Evolutionary conservation across 2,329 filamentous ascomycete genomes (phyloP), one percentile per base, ranked within the genome.

Genomic region (Botrytis fabae): DNA sequence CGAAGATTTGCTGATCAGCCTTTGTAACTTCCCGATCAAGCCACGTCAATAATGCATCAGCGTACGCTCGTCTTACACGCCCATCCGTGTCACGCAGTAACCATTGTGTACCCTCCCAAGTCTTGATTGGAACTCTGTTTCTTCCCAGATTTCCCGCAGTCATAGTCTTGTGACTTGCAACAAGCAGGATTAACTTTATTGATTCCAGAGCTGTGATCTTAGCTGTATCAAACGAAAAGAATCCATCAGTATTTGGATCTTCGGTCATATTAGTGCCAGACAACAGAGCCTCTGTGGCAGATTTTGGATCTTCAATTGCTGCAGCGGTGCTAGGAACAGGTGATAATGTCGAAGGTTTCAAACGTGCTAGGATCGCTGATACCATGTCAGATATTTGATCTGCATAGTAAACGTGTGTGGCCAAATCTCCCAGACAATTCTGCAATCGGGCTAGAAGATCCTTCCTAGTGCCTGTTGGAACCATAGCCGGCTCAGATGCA

Each of bases 101-200:
- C 93, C 94, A 97, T 75, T 98, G 94, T 0, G 95, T 97, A n/a
- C 93, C 94, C 82, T 98, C 95, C 96, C 96, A 99, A 0, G 95
- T 92, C 71, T 92, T 88, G 14, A 97, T 86, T 0, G 93, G 91
- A 0, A 97, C 93, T 59, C 86, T 89, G 80, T 92, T 93, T 75
- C 94, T 88, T 9, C 90, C 89, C 69, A 96, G 87, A 44, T 88
- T 88, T 80, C 86, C 90, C 80, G 86, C 90, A 76, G 84, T 86
- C 74, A 86, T 84, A 76, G 86, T 89, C 35, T 86, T 87, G 76
- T 87, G 87, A 60, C 97, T 97, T 4, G 95, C 94, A 35, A 97
- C 92, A 32, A 91, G 83, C 32, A 99, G 85, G 72, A 98, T 94
- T 57, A 90, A 89, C 81, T 94, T 96, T 80, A 98, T 91, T 0